Base-by-base conservation (phyloP, 2,329 filamentous ascomycete genomes). In the Colletotrichum cereale region DNA sequence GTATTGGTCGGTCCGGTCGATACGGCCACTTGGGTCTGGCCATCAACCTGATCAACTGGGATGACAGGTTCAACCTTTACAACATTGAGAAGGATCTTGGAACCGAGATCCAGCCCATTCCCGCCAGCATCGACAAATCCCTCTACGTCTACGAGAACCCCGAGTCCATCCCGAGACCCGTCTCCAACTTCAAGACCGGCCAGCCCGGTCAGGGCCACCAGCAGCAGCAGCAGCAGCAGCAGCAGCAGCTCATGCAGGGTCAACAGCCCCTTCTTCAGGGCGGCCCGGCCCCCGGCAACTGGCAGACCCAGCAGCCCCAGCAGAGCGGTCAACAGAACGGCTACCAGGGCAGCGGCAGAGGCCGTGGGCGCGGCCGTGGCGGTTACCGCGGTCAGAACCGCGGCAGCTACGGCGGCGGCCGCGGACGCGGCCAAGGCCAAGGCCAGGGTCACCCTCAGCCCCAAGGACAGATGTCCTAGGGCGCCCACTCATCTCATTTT, bases 41-140 rank as follows among this genome's bases (percentile, higher is more conserved):
- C 74, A 99, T 99, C 80, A 99, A 99, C 84, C 86, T 99, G 81
- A 99, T 99, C 87, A 98, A 97, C 82, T 99, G 96, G 96, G 96
- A 99, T 69, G 96, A 99, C 81, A 91, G 96, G 36, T 98, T 97
- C 88, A 99, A 98, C 82, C 88, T 99, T 26, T 99, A 99, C 87
- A 97, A 97, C 81, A 99, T 99, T 76, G 96, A 99, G 83, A 93
- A 97, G 77, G 96, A 99, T 79, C 87, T 99, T 50, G 96, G 96
- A 63, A 99, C 96, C 8, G 96, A 99, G 83, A 99, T 99, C 73
- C 93, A 96, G 79, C 92, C 96, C n/a, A 99, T 99, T 78, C 96
- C 96, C 24, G 88, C 91, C 63, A 92, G 90, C 76, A 99, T 99
- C 75, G 96, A 99, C 86, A 98, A 98, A 89, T 97, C 93, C 74